Evolutionary conservation across 495 filamentous ascomycete species (phyloP).

Genomic region (Penicillium malachiteum): DNA sequence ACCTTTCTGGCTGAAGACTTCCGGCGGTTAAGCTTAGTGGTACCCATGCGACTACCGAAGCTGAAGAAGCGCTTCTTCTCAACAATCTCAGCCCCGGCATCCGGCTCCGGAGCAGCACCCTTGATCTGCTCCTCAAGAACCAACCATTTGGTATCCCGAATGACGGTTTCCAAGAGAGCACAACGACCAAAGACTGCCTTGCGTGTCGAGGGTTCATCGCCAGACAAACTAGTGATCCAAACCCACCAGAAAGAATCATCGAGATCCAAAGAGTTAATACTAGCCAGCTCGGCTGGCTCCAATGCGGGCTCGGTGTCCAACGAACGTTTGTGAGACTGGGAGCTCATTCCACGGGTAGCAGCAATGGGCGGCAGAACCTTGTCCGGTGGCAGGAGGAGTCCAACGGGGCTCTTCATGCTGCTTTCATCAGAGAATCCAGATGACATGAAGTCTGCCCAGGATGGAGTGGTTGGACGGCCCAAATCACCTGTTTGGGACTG

Average conservation of each 20-base stretch:
- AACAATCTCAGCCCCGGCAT: constrained; percentile 81
- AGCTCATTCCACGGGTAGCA: constrained; percentile 70
- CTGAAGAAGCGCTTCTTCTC: constrained; percentile 93
- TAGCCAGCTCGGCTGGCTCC: constrained; percentile 91
- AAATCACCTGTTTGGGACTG: constrained; percentile 60
- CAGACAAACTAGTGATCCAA: constrained; percentile 95
- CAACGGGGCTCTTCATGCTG: constrained; percentile 44
- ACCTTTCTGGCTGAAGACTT: constrained; percentile 63
- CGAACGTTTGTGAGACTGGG: constrained; percentile 78
- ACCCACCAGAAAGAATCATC: constrained; percentile 99
- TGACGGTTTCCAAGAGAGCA: constrained; percentile 84
- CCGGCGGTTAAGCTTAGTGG: constrained; percentile 55
- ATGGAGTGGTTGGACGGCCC: constrained; percentile 89
- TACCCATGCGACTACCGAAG: constrained; percentile 68
- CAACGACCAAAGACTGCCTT: constrained; percentile 95
- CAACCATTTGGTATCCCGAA: constrained; percentile 81
- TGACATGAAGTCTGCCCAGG: constrained; percentile 95
- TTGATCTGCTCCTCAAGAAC: constrained; percentile 96
- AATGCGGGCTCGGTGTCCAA: constrained; percentile 63
- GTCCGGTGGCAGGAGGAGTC: constrained; percentile 79
- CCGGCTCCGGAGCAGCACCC: constrained; percentile 82
- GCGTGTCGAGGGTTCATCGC: constrained; percentile 76
- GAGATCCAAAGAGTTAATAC: constrained; percentile 78
- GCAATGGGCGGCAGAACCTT: constrained; percentile 85
- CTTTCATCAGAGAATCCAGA: constrained; percentile 83